These are phyloP conservation scores for Incumbomyces lentus DNA, from an alignment of 2,329 filamentous ascomycete genomes.

Conservation along the genomic window DNA sequence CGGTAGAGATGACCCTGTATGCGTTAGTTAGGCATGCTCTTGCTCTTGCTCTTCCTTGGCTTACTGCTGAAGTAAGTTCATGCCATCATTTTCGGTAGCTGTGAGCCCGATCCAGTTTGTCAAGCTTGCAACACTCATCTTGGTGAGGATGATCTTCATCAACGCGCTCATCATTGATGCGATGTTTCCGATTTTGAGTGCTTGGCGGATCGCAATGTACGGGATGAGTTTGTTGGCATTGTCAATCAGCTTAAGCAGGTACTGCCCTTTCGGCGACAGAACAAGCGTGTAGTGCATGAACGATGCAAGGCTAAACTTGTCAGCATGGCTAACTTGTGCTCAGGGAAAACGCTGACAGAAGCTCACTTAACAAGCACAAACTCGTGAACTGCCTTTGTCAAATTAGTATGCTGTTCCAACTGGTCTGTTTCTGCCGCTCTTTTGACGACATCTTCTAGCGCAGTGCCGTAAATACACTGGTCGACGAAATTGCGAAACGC, in stretches of 20 bases:
- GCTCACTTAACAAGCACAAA: slow-evolving; percentile 60
- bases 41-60: slow-evolving; percentile 7
- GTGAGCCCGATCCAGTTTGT: slow-evolving; percentile 73
- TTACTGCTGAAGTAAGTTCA: slow-evolving; percentile 63
- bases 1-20: slow-evolving; percentile 58
- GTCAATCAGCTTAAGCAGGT: slow-evolving; percentile 59
- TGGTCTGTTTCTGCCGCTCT: slow-evolving; percentile 51
- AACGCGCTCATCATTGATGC: slow-evolving; percentile 72
- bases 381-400: slow-evolving; percentile 55
- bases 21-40: background rate
- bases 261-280: slow-evolving; percentile 63
- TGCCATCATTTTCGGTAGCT: slow-evolving; percentile 60
- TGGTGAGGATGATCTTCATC: slow-evolving; percentile 63
- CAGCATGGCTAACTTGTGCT: slow-evolving; percentile 1
- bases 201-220: slow-evolving; percentile 62
- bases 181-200: slow-evolving; percentile 64
- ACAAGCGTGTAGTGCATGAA: slow-evolving; percentile 65
- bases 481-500: slow-evolving; percentile 60
- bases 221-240: slow-evolving; percentile 61
- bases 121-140: slow-evolving; percentile 61
- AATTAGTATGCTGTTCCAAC: slow-evolving; percentile 52
- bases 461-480: slow-evolving; percentile 55
- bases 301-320: slow-evolving; percentile 52
- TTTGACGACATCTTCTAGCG: slow-evolving; percentile 56
- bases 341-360: slow-evolving; percentile 7